Evolutionary conservation across 2,329 filamentous ascomycete genomes (phyloP), one percentile per base, ranked within the genome.

Genomic region (Rhinocladiella similis): DNA sequence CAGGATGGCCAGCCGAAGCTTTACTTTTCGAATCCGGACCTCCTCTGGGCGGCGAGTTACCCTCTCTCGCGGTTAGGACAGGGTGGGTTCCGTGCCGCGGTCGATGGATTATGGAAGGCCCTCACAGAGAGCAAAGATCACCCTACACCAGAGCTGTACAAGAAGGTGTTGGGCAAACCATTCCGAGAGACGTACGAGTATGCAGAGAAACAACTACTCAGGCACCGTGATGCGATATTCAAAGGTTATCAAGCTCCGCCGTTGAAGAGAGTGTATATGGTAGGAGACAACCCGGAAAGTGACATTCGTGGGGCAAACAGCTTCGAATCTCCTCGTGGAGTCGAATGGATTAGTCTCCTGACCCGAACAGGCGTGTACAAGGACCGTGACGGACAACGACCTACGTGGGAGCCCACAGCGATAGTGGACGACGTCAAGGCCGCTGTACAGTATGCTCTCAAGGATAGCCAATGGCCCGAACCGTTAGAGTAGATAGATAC

Each of bases 1-100:
- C 82, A 86, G 63, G 89, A 95, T 70, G 83, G 82, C 1, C 92
- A 96, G 71, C 91, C 94, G 0, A 78, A 78, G 16, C 75, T 97
- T 5, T 96, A 88, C 77, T 96, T 95, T 72, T 92, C 87, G 45
- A 97, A 97, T 72, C 85, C 90, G 1, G 94, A 99, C 73, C 77
- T 97, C 3, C 82, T 91, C 67, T 99, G 92, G 92, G 89, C 91
- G 50, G 88, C 91, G 1, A 83, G 83, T 33, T 93, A 96, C 72
- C 90, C 89, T 58, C 82, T 93, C 48, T 90, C 93, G 27, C 87
- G 94, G 4, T 83, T 97, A 41, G 94, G 93, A 1, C 94, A 97
- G 71, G 94, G 94, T 16, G 91, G 90, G 1, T 97, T 97, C 73
- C 84, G 90, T 60, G 88, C 88, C 43, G 89, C 91, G 0, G 75